Conservation (phyloP, 192 early-diverging fungal species). For the Backusella circina region DNA sequence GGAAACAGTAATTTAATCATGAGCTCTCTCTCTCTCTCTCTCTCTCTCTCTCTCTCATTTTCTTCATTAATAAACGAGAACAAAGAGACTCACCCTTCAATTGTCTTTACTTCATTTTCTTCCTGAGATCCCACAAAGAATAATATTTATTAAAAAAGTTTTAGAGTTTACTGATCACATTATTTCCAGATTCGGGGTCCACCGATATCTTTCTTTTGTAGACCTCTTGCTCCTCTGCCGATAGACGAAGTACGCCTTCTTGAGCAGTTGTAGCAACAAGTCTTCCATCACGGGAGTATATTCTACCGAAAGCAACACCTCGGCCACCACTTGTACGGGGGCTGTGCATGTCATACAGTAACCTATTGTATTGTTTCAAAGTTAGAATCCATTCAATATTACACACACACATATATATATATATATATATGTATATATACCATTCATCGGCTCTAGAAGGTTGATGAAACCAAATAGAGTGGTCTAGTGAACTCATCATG, state of each 20-base stretch:
- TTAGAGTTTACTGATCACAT: background rate
- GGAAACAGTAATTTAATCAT: too few species aligned
- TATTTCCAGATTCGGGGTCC: background rate
- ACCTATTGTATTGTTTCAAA: constrained; percentile 29
- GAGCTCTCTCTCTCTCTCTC: too few species aligned
- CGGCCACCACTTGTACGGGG: constrained; percentile 65
- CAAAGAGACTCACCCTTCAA: too few species aligned
- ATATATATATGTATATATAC: constrained; percentile 27
- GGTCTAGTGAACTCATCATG: constrained; percentile 70
- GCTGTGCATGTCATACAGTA: constrained; percentile 77
- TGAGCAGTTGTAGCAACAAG: constrained; percentile 81
- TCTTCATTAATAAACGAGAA: too few species aligned
- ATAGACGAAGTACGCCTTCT: constrained; percentile 71
- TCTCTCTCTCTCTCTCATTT: too few species aligned
- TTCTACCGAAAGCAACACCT: constrained; percentile 71
- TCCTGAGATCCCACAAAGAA: too few species aligned
- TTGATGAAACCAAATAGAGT: constrained; percentile 85
- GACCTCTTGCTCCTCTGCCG: background rate
- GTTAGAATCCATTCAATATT: background rate
- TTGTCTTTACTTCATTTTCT: too few species aligned
- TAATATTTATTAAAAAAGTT: background rate
- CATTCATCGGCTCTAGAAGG: constrained; percentile 85
- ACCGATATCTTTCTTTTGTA: background rate
- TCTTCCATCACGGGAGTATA: constrained; percentile 73
- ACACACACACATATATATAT: constrained; percentile 11